Evolutionary conservation across 495 filamentous ascomycete genomes (phyloP).

Genomic region (Annulohypoxylon maeteangense): DNA sequence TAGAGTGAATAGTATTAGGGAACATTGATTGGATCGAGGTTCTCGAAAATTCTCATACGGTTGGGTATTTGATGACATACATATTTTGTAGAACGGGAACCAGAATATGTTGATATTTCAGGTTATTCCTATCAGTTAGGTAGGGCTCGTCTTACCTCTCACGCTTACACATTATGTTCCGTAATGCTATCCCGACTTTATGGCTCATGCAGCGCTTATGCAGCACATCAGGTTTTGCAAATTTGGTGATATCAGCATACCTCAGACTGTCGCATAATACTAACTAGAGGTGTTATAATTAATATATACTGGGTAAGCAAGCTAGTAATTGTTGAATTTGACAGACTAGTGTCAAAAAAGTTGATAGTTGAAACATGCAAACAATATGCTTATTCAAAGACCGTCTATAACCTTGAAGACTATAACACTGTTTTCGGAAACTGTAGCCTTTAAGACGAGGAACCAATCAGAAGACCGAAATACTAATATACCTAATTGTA

Average conservation of each 20-base stretch:
- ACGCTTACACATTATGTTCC: neutral
- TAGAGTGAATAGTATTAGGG: no score
- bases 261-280: neutral
- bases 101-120: neutral
- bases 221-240: slow-evolving; percentile 2
- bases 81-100: neutral
- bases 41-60: neutral
- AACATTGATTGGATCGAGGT: slow-evolving; percentile 7
- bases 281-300: neutral
- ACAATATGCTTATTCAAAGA: neutral
- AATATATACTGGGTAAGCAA: no score
- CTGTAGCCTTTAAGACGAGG: neutral
- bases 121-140: neutral
- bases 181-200: neutral
- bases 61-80: neutral
- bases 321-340: neutral
- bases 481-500: neutral
- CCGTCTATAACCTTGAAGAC: no score
- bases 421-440: no score
- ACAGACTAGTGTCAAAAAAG: neutral
- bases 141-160: neutral
- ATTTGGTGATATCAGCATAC: slow-evolving; percentile 16
- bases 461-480: neutral
- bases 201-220: slow-evolving; percentile 14
- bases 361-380: neutral